These are phyloP conservation scores for Monilinia fructigena DNA, from an alignment of 2,329 filamentous ascomycete species.

Conservation along the genomic window DNA sequence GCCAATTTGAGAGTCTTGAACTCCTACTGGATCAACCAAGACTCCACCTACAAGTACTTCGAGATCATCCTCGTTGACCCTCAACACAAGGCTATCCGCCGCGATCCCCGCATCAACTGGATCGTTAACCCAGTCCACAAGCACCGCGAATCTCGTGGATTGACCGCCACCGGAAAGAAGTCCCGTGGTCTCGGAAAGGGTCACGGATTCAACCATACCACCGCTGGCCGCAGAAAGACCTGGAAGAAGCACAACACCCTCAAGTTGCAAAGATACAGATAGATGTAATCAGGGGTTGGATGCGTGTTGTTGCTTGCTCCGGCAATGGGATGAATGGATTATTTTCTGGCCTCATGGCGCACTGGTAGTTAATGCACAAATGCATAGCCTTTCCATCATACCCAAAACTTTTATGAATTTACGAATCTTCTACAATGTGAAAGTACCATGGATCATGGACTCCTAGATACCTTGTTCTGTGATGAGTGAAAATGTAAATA, in stretches of 20 bases:
- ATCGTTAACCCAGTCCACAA: constrained; percentile 99
- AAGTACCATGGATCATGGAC: not conserved
- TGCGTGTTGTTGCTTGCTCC: constrained; percentile 34
- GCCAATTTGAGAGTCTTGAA: constrained; percentile 99
- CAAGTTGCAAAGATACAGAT: constrained; percentile 97
- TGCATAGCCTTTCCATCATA: constrained; percentile 30
- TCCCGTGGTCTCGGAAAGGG: constrained; percentile 99
- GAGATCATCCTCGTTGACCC: constrained; percentile 99
- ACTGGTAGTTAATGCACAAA: constrained; percentile 29
- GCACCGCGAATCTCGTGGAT: constrained; percentile 97
- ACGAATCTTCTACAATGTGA: constrained; percentile 26
- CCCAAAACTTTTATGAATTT: constrained; percentile 25
- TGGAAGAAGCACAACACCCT: constrained; percentile 99
- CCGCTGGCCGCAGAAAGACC: constrained; percentile 96
- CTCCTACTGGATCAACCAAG: constrained; percentile 99
- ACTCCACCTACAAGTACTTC: constrained; percentile 99
- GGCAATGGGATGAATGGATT: constrained; percentile 30
- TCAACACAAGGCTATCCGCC: constrained; percentile 99
- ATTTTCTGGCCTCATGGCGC: constrained; percentile 28
- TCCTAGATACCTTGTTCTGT: not conserved
- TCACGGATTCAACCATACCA: constrained; percentile 98
- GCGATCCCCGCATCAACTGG: constrained; percentile 99
- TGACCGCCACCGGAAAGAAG: constrained; percentile 99
- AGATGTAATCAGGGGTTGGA: constrained; percentile 42
- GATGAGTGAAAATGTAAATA: constrained; percentile 16